Percentiles rank a stretch among this genome's conserved stretches.
Conservation (phyloP, 1,284 basidiomycete genomes). For the Cutaneotrichosporon mucoides region DNA sequence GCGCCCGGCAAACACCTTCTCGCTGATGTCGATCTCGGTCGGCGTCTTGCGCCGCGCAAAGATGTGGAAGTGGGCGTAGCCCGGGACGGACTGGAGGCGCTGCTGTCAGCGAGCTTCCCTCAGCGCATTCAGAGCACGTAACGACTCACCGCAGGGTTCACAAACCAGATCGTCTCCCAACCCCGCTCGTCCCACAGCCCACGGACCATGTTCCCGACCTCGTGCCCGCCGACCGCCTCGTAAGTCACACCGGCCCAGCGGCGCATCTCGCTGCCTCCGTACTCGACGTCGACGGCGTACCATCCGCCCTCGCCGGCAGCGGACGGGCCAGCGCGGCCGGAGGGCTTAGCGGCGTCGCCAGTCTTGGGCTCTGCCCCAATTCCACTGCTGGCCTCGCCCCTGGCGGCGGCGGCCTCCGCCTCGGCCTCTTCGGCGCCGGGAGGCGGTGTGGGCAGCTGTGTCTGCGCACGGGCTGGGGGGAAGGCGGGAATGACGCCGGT, state of each 20-base stretch:
- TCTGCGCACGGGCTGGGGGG: not conserved
- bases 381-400: too few relatives aligned
- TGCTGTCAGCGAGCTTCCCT: slow-evolving; percentile 26
- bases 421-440: not conserved
- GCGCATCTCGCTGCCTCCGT: slow-evolving; percentile 26
- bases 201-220: slow-evolving; percentile 44
- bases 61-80: slow-evolving; percentile 48
- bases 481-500: slow-evolving; percentile 34
- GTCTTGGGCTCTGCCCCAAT: too few relatives aligned
- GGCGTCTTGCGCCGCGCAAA: slow-evolving; percentile 46
- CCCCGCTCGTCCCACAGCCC: slow-evolving; percentile 44
- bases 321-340: slow-evolving; percentile 7
- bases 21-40: slow-evolving; percentile 38
- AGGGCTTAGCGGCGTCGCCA: not conserved
- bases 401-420: not conserved
- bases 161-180: slow-evolving; percentile 48
- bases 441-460: not conserved
- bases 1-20: slow-evolving; percentile 2
- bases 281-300: slow-evolving; percentile 33
- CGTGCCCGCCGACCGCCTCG: slow-evolving; percentile 32
- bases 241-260: slow-evolving; percentile 37
- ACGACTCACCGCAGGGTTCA: slow-evolving; percentile 31
- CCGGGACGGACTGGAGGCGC: slow-evolving; percentile 44
- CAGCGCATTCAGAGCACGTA: not conserved
- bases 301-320: slow-evolving; percentile 21